Base-by-base conservation (phyloP, 805 yeast species). In the Lipomyces yamadae region DNA sequence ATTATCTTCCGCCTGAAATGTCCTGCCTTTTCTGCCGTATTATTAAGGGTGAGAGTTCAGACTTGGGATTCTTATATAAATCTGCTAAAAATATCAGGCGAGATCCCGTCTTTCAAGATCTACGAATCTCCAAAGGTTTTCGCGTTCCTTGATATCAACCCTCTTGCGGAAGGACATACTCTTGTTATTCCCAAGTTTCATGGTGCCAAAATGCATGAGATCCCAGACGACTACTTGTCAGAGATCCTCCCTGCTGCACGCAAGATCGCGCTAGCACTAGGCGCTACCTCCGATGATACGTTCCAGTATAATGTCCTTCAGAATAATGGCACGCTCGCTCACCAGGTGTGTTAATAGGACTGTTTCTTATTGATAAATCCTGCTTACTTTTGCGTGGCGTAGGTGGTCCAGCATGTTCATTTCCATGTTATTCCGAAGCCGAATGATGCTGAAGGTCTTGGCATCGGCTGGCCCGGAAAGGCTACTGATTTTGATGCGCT, bases 361-460 rank as follows among this genome's bases (percentile, higher is more conserved):
- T 15, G 7, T n/a, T n/a, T 42, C 24, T 15, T 42, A 6, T 56
- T 15, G 24, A 11, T 24, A 11, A 18, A 11, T 58, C 7, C 39
- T 45, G 18, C 48, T 24, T 58, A 34, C 45, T 34, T 45, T 11
- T 48, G 56, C 30, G 50, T 24, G 30, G 11, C n/a, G 45, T 45
- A 68, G 71, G 89, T 84, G 64, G 98, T 95, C 65, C 95, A 90
- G 72, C 99, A 94, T 77, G 98, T 95, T 66, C 99, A 94, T 78
- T 90, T 95, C 85, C 99, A 94, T 78, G 86, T 94, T 78, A 94
- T 94, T 76, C 99, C 99, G 60, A 94, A 94, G 84, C 84, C 84
- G 66, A 88, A 87, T 73, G 81, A 78, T 1, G 83, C 84, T 53
- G 82, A 93, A 24, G 99, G 99, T 0, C 83, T 94, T 70, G 84